Percentiles rank a stretch among this genome's conserved stretches.
phyloP scores from a whole-genome alignment of 768 basidiomycete species.

The Panaeolus cyanescens region DNA sequence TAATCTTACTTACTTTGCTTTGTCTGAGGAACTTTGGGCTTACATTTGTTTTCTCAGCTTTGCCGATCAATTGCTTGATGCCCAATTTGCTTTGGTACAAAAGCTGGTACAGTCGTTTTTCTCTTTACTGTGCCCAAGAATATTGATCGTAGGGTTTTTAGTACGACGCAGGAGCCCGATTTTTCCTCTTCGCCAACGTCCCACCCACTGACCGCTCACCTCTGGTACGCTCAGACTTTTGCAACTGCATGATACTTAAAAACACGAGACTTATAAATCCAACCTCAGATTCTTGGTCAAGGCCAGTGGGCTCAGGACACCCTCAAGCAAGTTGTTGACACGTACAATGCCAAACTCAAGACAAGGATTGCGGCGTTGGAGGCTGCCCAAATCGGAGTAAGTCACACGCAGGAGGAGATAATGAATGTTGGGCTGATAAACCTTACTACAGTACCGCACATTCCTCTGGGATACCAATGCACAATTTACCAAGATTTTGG shows the following conservation, averaged over 20 bases:
- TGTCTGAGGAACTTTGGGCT: neutral
- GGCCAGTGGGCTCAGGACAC: neutral
- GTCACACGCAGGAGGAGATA: too few species aligned
- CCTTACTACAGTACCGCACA: neutral
- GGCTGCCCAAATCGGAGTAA: neutral
- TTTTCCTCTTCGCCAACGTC: constrained; percentile 49
- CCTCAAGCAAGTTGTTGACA: neutral
- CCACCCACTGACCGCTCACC: constrained; percentile 43
- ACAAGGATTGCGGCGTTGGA: neutral
- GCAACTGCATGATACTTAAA: too few species aligned
- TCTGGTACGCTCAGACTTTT: constrained; percentile 25
- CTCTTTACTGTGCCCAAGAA: neutral
- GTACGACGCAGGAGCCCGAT: constrained; percentile 53
- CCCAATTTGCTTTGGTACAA: constrained; percentile 51
- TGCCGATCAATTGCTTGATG: constrained; percentile 46
- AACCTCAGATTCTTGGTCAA: neutral
- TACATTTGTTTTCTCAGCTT: constrained; percentile 24
- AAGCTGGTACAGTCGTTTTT: constrained; percentile 38
- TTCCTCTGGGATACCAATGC: neutral
- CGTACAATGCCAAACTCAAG: neutral
- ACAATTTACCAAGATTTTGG: neutral
- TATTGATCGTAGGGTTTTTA: constrained; percentile 15
- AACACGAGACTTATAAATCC: neutral
- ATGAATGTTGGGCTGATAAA: too few species aligned
- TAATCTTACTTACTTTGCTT: constrained; percentile 20